Conservation (phyloP, 371 early-diverging fungal species). For the Mortierella sp. region DNA sequence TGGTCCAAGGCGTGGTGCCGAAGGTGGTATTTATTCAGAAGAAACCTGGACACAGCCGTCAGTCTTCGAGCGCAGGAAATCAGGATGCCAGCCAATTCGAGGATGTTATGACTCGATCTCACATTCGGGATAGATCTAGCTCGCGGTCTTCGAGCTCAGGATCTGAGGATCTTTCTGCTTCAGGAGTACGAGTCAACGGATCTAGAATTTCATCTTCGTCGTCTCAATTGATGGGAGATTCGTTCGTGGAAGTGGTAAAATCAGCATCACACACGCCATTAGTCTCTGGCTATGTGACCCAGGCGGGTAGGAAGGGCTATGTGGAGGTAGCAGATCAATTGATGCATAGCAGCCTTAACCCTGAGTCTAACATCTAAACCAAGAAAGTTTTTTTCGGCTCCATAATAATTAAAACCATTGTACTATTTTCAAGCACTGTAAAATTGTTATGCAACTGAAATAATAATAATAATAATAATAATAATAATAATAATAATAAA, state of each 20-base stretch:
- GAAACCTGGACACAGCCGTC: constrained; percentile 32
- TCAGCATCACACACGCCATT: constrained; percentile 15
- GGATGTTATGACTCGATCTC: constrained; percentile 41
- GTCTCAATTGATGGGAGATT: constrained; percentile 41
- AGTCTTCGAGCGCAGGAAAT: constrained; percentile 29
- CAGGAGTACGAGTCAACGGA: constrained; percentile 10
- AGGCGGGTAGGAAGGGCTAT: constrained; percentile 56
- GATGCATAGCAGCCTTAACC: constrained; percentile 37
- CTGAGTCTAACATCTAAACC: constrained; percentile 24
- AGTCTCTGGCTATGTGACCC: constrained; percentile 55
- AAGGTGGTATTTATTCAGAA: constrained; percentile 50
- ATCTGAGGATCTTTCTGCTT: constrained; percentile 7
- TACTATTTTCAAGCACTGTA: no score
- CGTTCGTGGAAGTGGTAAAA: constrained; percentile 52
- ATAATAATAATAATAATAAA: no score
- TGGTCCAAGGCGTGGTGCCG: constrained; percentile 53
- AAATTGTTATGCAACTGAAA: neutral
- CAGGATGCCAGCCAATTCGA: constrained; percentile 3
- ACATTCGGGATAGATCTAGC: constrained; percentile 35
- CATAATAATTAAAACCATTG: no score
- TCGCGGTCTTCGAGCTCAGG: constrained; percentile 34
- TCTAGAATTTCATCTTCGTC: constrained; percentile 4
- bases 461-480: no score
- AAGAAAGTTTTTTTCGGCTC: neutral
- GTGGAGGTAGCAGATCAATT: constrained; percentile 52